Percentiles rank a stretch among this genome's conserved stretches.
Evolutionary conservation across 2,329 filamentous ascomycete species (phyloP).

Genomic region (Trichoderma guizhouense): DNA sequence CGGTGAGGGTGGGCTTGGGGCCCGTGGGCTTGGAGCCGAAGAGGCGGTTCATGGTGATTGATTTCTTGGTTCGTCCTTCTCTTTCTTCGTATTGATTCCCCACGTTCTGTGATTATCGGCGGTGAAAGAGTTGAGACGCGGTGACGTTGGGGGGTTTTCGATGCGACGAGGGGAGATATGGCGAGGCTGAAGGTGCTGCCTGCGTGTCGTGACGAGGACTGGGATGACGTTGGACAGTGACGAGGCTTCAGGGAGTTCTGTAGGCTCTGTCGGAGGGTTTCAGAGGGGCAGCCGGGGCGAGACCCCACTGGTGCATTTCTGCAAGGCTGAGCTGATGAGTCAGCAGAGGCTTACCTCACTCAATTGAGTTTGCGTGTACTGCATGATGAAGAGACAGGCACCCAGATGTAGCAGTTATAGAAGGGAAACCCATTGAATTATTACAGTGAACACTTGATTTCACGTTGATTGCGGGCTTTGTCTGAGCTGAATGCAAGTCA

Average conservation of each 20-base stretch:
- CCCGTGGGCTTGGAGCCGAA: conserved; percentile 85
- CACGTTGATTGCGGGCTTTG: not conserved
- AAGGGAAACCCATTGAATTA: not conserved
- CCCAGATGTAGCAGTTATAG: not conserved
- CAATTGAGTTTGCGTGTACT: not conserved
- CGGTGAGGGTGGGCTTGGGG: conserved; percentile 83
- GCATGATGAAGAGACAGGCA: not conserved
- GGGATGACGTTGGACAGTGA: conserved; percentile 19
- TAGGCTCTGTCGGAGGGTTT: not conserved
- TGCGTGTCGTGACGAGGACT: not conserved
- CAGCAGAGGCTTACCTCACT: not conserved
- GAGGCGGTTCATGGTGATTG: conserved; percentile 78
- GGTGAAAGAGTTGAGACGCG: not conserved
- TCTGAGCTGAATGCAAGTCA: not conserved
- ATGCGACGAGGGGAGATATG: not conserved
- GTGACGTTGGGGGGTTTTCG: no score
- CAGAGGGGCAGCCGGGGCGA: conserved; percentile 8
- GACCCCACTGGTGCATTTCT: conserved; percentile 1
- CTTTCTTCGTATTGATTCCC: not conserved
- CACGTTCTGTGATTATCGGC: no score
- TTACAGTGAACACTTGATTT: not conserved
- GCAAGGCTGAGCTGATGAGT: conserved; percentile 13
- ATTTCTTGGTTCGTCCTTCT: not conserved
- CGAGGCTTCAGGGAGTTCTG: conserved; percentile 7
- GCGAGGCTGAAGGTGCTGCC: not conserved